Percentiles rank a stretch among this genome's conserved stretches.
These are phyloP conservation scores for Fimicolochytrium jonesii DNA, from an alignment of 192 early-diverging fungal species.

Conservation along the genomic window DNA sequence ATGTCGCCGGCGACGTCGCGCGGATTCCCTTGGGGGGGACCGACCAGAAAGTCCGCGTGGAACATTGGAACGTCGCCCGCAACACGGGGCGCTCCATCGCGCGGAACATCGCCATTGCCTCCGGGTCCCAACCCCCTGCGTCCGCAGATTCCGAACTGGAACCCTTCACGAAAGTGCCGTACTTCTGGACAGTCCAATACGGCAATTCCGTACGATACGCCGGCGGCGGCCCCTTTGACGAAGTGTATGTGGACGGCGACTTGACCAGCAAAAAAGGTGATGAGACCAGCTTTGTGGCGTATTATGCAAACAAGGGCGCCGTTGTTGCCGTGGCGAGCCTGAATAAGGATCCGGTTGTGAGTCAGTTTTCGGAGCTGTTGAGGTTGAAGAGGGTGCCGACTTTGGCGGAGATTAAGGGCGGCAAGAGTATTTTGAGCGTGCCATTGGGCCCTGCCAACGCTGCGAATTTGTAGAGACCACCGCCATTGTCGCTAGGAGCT, in stretches of 20 bases:
- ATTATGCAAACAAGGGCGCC: neutral
- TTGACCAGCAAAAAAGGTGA: neutral
- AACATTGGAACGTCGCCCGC: constrained; percentile 54
- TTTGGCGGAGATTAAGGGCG: neutral
- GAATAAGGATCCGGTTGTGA: neutral
- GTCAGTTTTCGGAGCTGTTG: neutral
- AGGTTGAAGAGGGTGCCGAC: neutral
- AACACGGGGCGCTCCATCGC: constrained; percentile 32
- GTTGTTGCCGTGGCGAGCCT: neutral
- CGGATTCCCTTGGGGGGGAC: constrained; percentile 43
- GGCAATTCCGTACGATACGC: constrained; percentile 52
- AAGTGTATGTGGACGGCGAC: constrained; percentile 22
- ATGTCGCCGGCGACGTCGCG: constrained; percentile 54
- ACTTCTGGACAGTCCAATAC: constrained; percentile 55
- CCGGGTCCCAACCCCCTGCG: too few relatives aligned
- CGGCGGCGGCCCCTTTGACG: constrained; percentile 52
- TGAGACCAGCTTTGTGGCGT: neutral
- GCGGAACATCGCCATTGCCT: constrained; percentile 22
- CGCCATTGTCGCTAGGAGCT: too few relatives aligned
- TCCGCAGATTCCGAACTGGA: neutral
- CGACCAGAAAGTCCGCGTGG: constrained; percentile 43
- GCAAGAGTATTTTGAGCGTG: neutral
- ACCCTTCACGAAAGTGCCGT: constrained; percentile 46
- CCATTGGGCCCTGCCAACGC: too few relatives aligned
- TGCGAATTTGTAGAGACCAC: too few relatives aligned